Evolutionary conservation across 2,329 filamentous ascomycete species (phyloP).

Genomic region (Emergomyces orientalis): DNA sequence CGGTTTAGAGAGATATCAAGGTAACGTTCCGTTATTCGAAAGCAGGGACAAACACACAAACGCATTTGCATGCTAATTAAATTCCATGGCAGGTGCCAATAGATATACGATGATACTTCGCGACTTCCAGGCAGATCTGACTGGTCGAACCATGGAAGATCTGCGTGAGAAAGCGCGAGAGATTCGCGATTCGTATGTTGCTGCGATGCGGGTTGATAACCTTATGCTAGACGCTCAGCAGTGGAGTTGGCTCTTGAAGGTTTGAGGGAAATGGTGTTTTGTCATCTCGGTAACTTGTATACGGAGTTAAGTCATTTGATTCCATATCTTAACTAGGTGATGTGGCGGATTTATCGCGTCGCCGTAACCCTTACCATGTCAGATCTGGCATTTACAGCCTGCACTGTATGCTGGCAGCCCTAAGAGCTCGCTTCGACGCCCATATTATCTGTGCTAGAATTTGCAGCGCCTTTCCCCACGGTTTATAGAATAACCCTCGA

Average conservation of each 20-base stretch:
- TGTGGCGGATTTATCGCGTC: background rate
- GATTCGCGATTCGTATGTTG: conserved; percentile 9
- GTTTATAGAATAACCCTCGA: background rate
- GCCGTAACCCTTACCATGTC: background rate
- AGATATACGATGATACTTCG: conserved; percentile 7
- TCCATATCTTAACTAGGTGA: background rate
- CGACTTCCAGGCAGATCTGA: conserved; percentile 2
- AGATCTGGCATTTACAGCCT: too few species aligned
- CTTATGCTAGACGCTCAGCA: background rate
- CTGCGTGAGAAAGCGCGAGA: conserved; percentile 1
- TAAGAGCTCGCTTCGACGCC: background rate
- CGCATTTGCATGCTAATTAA: background rate
- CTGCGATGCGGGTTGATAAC: conserved; percentile 5
- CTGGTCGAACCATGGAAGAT: conserved; percentile 8
- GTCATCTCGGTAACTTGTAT: background rate
- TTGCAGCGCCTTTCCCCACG: background rate
- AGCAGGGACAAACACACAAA: too few species aligned
- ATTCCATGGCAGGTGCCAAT: background rate
- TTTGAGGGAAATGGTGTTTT: background rate
- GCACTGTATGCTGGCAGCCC: background rate
- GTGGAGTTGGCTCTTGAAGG: conserved; percentile 10
- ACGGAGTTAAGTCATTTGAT: background rate
- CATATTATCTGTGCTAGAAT: background rate
- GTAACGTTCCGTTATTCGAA: background rate
- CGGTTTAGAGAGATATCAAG: conserved; percentile 9